These are phyloP conservation scores for Penicillium brevicompactum DNA, from an alignment of 2,329 filamentous ascomycete genomes.

Conservation along the genomic window DNA sequence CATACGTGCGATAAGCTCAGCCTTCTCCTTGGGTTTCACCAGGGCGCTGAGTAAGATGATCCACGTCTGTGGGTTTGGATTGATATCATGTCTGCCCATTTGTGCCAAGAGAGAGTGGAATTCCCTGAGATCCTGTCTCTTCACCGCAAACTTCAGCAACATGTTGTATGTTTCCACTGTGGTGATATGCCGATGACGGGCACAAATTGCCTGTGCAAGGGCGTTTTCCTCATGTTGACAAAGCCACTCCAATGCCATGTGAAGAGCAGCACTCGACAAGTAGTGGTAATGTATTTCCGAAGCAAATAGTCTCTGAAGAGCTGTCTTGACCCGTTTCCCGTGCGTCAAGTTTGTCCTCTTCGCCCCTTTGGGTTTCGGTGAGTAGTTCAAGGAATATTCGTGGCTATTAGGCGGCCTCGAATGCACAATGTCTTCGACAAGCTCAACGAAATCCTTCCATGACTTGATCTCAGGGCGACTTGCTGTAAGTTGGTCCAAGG, in stretches of 20 bases:
- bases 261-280: slow-evolving; percentile 46
- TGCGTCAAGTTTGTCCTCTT: background rate
- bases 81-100: slow-evolving; percentile 42
- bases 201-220: slow-evolving; percentile 37
- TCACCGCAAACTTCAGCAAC: slow-evolving; percentile 42
- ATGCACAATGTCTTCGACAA: slow-evolving; percentile 41
- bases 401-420: slow-evolving; percentile 9
- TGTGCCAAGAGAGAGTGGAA: slow-evolving; percentile 42
- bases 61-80: slow-evolving; percentile 48
- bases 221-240: slow-evolving; percentile 34
- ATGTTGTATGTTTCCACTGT: slow-evolving; percentile 49
- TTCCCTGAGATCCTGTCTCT: slow-evolving; percentile 38
- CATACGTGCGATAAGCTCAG: slow-evolving; percentile 34
- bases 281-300: slow-evolving; percentile 27
- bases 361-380: background rate
- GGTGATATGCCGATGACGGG: slow-evolving; percentile 37
- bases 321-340: slow-evolving; percentile 20
- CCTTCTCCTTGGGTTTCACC: slow-evolving; percentile 30
- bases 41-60: slow-evolving; percentile 39
- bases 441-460: slow-evolving; percentile 39
- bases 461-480: slow-evolving; percentile 28
- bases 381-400: background rate
- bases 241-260: slow-evolving; percentile 43
- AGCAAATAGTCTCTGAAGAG: slow-evolving; percentile 38
- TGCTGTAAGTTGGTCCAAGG: slow-evolving; percentile 17